These are phyloP conservation scores for Colletotrichum karsti DNA, from an alignment of 2,329 filamentous ascomycete species.

Conservation along the genomic window DNA sequence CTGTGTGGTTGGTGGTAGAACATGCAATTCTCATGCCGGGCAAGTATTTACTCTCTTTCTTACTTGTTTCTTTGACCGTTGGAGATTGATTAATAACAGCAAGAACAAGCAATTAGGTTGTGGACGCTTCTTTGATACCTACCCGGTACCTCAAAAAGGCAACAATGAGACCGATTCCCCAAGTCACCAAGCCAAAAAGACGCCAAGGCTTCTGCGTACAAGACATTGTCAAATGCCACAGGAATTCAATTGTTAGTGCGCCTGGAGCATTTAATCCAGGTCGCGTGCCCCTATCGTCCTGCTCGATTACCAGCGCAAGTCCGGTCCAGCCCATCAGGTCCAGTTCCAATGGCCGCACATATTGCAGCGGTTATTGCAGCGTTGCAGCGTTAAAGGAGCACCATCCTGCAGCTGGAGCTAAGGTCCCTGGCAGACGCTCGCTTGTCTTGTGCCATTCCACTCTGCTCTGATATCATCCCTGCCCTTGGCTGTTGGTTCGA, in stretches of 20 bases:
- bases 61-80: not conserved
- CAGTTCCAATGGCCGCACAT: not conserved
- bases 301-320: not conserved
- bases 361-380: conserved; percentile 20
- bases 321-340: not conserved
- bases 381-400: conserved; percentile 11
- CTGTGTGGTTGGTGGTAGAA: not conserved
- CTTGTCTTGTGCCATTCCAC: conserved; percentile 4
- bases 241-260: not conserved
- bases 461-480: conserved; percentile 20
- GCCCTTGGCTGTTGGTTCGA: not conserved
- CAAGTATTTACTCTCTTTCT: not conserved
- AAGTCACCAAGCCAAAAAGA: not conserved
- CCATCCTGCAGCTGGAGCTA: conserved; percentile 3
- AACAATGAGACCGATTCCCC: not conserved
- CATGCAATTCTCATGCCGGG: not conserved
- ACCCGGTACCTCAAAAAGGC: no score
- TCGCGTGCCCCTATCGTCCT: conserved; percentile 26
- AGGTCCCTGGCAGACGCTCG: not conserved
- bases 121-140: not conserved
- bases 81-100: not conserved
- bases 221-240: not conserved
- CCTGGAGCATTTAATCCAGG: not conserved
- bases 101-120: not conserved
- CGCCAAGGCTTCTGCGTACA: not conserved